A percentile compares a stretch with the other conserved stretches of the same genome.
These are phyloP conservation scores for Clavulina sp. DNA, from an alignment of 768 basidiomycete genomes.

Conservation along the genomic window DNA sequence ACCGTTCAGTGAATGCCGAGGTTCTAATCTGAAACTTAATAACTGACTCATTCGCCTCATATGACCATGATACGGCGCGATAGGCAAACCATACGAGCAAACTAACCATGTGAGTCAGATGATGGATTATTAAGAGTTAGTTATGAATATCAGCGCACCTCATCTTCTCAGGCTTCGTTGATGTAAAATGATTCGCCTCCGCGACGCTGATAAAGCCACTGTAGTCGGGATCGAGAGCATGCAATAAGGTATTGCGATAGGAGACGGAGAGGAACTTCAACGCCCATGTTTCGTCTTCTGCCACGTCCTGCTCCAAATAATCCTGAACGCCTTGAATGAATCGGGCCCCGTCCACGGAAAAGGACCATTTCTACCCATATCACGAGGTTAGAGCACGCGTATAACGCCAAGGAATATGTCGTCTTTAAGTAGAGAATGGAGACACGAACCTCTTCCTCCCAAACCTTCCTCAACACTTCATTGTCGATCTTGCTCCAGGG, in stretches of 20 bases:
- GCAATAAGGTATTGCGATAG: neutral
- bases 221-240: neutral
- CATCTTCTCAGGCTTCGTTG: neutral
- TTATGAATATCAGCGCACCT: neutral
- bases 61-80: neutral
- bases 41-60: neutral
- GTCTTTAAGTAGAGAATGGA: too few species aligned
- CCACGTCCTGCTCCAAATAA: too few species aligned
- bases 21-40: neutral
- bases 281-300: too few species aligned
- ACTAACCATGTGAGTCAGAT: neutral
- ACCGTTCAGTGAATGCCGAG: neutral
- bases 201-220: neutral
- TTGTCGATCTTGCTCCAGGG: too few species aligned
- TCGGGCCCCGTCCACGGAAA: neutral
- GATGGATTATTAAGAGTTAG: neutral
- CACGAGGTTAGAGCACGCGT: too few species aligned
- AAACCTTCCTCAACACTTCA: too few species aligned
- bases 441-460: too few species aligned
- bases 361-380: neutral
- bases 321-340: neutral
- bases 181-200: neutral
- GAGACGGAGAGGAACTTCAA: neutral
- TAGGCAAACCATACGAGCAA: neutral
- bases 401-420: too few species aligned